Base-by-base conservation (phyloP, 192 early-diverging fungal genomes). In the Dimargaris verticillata region DNA sequence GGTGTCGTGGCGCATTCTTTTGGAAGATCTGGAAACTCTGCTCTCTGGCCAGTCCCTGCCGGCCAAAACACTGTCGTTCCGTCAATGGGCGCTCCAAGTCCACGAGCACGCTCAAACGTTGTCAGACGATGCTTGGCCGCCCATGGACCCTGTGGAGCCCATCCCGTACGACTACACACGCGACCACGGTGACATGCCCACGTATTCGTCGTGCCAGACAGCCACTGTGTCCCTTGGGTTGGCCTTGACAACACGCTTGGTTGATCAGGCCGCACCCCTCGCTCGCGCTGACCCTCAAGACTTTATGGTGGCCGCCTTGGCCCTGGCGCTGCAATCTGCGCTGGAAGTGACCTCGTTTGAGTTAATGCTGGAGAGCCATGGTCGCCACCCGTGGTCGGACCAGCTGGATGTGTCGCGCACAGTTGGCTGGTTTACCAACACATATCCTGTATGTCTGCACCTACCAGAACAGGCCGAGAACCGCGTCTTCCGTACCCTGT, bases 351-450 rank as follows among this genome's bases (percentile, higher is more conserved):
- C 17, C 29, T 59, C 57, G 10, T 15, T 59, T 13, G 57, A 59
- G 18, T n/a, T 59, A 10, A 38, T 42, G 41, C 41, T 59, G 26
- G 57, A 59, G 43, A 59, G 57, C 38, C 57, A 59, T 33, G 57
- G 57, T 43, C 57, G 57, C 20, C 43, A 44, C 57, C 57, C 57
- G 17, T 59, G 57, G 57, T 20, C 29, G 17, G 25, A 59, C 42
- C n/a, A 15, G n/a, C 29, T 59, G 15, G 57, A 59, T 26, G 18
- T 59, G 15, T 59, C 57, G 33, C 57, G 57, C n/a, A 59, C 57
- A 11, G 20, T 70, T 5, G 69, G 69, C 59, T 70, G 69, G 69
- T 70, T 70, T 53, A 69, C 68, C 29, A 25, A 53, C 25, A 63
- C 55, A n/a, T 61, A 51, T 18, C 61, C 62, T 12, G 25, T 67